phyloP scores from a whole-genome alignment of 768 basidiomycete species.

The Xerocomellus intermedius region DNA sequence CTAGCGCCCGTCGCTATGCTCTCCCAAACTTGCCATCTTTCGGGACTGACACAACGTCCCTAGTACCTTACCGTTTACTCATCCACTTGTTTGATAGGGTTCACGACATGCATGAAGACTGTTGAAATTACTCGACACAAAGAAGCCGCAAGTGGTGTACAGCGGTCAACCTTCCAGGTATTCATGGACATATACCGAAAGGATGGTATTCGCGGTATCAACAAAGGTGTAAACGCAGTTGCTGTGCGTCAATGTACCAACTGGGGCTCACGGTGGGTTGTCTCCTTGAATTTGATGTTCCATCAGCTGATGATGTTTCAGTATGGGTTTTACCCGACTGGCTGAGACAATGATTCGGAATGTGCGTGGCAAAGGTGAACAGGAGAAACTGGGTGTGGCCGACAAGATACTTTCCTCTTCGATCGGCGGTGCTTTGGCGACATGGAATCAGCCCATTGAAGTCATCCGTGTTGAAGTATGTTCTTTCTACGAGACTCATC shows the following conservation, averaged over 20 bases:
- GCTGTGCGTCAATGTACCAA: conserved; percentile 91
- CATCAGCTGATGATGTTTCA: conserved; percentile 30
- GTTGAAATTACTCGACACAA: conserved; percentile 97
- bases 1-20: conserved; percentile 21
- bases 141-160: conserved; percentile 77
- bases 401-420: conserved; percentile 91
- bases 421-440: conserved; percentile 91
- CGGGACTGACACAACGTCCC: conserved; percentile 1
- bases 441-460: conserved; percentile 99
- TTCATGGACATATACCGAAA: conserved; percentile 93
- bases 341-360: conserved; percentile 80
- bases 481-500: not conserved
- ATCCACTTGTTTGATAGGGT: conserved; percentile 51
- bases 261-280: conserved; percentile 81
- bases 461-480: conserved; percentile 92
- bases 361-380: conserved; percentile 73
- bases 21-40: conserved; percentile 13
- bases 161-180: conserved; percentile 91
- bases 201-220: conserved; percentile 93
- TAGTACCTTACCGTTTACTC: conserved; percentile 5
- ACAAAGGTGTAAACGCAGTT: conserved; percentile 98
- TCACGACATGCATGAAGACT: conserved; percentile 99
- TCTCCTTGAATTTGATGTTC: not conserved
- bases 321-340: conserved; percentile 95
- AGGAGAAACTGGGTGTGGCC: conserved; percentile 65